Evolutionary conservation across 768 basidiomycete genomes (phyloP).

Genomic region (Dacryopinax spathularia): DNA sequence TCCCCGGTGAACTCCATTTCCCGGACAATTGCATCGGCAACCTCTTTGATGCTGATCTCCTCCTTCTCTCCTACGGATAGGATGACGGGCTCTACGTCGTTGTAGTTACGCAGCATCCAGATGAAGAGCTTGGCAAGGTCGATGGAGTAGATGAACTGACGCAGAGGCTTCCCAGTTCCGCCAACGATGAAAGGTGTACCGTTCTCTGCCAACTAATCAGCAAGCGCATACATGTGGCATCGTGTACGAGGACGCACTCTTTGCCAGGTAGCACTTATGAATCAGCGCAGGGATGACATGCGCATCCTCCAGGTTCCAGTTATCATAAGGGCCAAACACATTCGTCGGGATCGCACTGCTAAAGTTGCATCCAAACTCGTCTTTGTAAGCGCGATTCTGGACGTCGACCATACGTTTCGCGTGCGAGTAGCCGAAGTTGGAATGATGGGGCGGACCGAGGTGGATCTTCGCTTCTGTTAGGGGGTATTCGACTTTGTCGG

Average conservation of each 20-base stretch:
- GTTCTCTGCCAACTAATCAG: constrained; percentile 39
- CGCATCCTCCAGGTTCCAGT: constrained; percentile 80
- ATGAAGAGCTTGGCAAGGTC: constrained; percentile 93
- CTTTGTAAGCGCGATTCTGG: constrained; percentile 92
- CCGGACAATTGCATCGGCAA: constrained; percentile 82
- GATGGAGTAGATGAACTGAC: constrained; percentile 96
- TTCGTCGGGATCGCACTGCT: constrained; percentile 96
- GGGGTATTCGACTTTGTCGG: constrained; percentile 86
- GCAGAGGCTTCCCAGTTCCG: constrained; percentile 80
- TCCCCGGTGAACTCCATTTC: constrained; percentile 66
- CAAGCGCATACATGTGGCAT: not conserved
- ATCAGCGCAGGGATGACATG: constrained; percentile 92
- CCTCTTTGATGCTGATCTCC: constrained; percentile 82
- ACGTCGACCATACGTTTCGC: constrained; percentile 93
- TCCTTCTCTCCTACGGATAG: constrained; percentile 88
- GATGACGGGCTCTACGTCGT: constrained; percentile 85
- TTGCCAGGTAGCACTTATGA: constrained; percentile 84
- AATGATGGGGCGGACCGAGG: constrained; percentile 77
- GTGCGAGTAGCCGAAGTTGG: constrained; percentile 94
- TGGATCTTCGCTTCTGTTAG: constrained; percentile 89
- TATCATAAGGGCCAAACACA: constrained; percentile 90
- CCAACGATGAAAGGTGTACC: constrained; percentile 72
- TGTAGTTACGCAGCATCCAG: constrained; percentile 80
- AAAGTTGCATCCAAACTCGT: constrained; percentile 87
- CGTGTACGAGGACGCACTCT: constrained; percentile 38